phyloP scores from a whole-genome alignment of 2,329 filamentous ascomycete genomes.

The Metarhizium rileyi region DNA sequence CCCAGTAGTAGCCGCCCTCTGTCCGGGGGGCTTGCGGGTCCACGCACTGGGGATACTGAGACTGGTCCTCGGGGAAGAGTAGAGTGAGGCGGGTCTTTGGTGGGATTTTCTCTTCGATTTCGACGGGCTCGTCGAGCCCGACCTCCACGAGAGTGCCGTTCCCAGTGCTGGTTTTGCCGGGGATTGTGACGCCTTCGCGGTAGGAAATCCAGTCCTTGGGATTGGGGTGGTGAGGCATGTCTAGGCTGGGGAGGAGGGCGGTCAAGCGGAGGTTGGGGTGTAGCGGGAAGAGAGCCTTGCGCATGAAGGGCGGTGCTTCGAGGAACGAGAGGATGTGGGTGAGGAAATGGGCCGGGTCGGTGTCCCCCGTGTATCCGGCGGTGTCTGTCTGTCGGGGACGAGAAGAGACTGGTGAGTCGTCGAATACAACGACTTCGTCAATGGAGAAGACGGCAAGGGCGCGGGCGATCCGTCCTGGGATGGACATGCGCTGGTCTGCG shows the following conservation, averaged over 20 bases:
- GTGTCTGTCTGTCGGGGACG: slow-evolving; percentile 39
- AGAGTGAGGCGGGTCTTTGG: slow-evolving; percentile 66
- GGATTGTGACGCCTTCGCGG: slow-evolving; percentile 63
- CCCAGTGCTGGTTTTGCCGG: slow-evolving; percentile 31
- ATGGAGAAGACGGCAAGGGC: slow-evolving; percentile 75
- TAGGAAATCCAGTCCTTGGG: slow-evolving; percentile 70
- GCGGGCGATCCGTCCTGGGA: slow-evolving; percentile 68
- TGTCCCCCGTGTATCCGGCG: slow-evolving; percentile 54
- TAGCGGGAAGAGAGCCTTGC: slow-evolving; percentile 63
- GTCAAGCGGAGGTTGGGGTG: slow-evolving; percentile 69
- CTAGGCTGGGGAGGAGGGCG: slow-evolving; percentile 64
- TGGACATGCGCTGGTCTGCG: slow-evolving; percentile 63
- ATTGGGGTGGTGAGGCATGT: slow-evolving; percentile 77
- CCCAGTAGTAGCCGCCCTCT: slow-evolving; percentile 79
- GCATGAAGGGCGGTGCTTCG: slow-evolving; percentile 75
- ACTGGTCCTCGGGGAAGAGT: slow-evolving; percentile 39
- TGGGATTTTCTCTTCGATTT: slow-evolving; percentile 52
- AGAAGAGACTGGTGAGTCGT: slow-evolving; percentile 48
- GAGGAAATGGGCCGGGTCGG: slow-evolving; percentile 71
- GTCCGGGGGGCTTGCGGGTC: slow-evolving; percentile 60
- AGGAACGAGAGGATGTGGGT: slow-evolving; percentile 71
- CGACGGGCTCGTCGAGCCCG: slow-evolving; percentile 44
- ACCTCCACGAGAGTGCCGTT: slow-evolving; percentile 47
- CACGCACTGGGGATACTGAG: slow-evolving; percentile 46
- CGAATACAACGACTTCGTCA: slow-evolving; percentile 75